Evolutionary conservation across 208 protist genomes (phyloP), one percentile per base, ranked within the genome.

Genomic region (Acanthamoeba sp.): DNA sequence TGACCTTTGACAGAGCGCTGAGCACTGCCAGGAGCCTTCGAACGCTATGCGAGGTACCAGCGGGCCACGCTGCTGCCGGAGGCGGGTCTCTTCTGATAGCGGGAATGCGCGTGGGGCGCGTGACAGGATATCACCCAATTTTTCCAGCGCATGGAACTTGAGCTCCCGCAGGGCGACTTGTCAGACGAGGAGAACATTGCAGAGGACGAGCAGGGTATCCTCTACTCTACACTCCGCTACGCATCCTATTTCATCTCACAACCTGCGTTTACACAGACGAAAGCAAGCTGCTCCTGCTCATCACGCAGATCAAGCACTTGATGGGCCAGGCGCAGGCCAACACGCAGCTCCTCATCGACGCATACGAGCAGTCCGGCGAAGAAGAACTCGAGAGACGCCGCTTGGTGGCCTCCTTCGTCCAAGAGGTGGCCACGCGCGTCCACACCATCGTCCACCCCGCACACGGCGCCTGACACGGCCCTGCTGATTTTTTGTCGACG

Each of bases 251-350:
- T 9, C 6, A 27, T 69, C n/a, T 27, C 9, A 22, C n/a, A 6
- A 9, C n/a, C 22, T 69, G 59, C n/a, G 6, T 9, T 29, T 32
- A 22, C 69, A n/a, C 69, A 80, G 69, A 80, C 27, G 69, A 80
- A 24, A 24, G 34, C 18, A 38, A 80, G 36, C 69, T 80, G 38
- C 38, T 80, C 4, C 69, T 48, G 9, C 5, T 80, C 29, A 80
- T 80, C 32, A 42, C 69, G 36, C 69, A 80, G 69, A 80, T 80
- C 69, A 80, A 80, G 36, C 69, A 80, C 69, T 48, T 80, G 12
- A 48, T 80, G 24, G 24, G 69, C 34, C 69, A 80, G 38, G n/a
- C 42, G 38, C 69, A 80, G 69, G 69, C 69, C 14, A 4, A 80
- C 34, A 80, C 69, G 9, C 69, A 80, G 38, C 36, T 80, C 24